Conservation (phyloP, 1,284 basidiomycete species). For the Athelia psychrophila region DNA sequence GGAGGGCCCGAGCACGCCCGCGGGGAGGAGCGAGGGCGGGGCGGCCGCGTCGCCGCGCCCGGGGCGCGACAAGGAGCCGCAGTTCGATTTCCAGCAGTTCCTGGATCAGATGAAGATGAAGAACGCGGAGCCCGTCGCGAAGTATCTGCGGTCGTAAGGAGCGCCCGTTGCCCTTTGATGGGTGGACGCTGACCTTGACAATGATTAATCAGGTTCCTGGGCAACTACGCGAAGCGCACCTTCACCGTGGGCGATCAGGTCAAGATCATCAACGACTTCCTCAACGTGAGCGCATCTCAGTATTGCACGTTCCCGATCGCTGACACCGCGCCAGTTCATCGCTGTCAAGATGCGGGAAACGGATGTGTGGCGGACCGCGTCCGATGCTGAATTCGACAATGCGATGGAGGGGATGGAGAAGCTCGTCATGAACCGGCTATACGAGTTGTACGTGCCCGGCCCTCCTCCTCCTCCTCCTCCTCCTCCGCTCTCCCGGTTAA, state of each 20-base stretch:
- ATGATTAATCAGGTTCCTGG: slow-evolving; percentile 81
- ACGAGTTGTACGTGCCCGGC: slow-evolving; percentile 84
- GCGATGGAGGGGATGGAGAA: slow-evolving; percentile 99
- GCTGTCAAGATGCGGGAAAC: slow-evolving; percentile 80
- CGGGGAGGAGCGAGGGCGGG: background rate
- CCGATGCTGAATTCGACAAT: slow-evolving; percentile 90
- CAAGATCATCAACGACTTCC: slow-evolving; percentile 91
- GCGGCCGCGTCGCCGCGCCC: background rate
- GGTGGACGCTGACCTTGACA: background rate
- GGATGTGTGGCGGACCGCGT: slow-evolving; percentile 78
- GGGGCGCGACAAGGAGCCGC: slow-evolving; percentile 26
- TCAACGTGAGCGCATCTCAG: slow-evolving; percentile 55
- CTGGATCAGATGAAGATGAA: slow-evolving; percentile 88
- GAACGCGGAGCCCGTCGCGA: slow-evolving; percentile 85
- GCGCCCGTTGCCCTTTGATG: background rate
- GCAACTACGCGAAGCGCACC: slow-evolving; percentile 87
- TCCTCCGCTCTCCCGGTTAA: slow-evolving; percentile 1
- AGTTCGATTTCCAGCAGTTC: slow-evolving; percentile 86
- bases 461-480: slow-evolving; percentile 1
- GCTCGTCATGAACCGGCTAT: slow-evolving; percentile 97
- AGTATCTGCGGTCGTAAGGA: slow-evolving; percentile 84
- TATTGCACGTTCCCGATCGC: slow-evolving; percentile 3
- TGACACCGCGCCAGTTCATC: slow-evolving; percentile 67
- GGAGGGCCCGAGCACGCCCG: slow-evolving; percentile 5
- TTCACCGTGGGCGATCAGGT: slow-evolving; percentile 90